Conservation (phyloP, 2,329 filamentous ascomycete genomes). For the Parascedosporium putredinis region DNA sequence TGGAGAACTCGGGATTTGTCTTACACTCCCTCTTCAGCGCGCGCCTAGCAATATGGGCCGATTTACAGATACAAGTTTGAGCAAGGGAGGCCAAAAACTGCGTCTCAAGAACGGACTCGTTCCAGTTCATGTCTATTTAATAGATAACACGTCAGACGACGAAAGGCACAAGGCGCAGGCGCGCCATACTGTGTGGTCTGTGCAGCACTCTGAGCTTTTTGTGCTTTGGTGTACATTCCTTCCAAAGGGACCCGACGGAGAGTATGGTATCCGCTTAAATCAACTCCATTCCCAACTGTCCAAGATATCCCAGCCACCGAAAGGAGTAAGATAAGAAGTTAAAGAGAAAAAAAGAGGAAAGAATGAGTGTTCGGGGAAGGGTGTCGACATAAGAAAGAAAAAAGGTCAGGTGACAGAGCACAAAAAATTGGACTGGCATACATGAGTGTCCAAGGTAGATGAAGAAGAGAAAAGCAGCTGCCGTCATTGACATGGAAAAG, state of each 20-base stretch:
- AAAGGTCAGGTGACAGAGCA: too few relatives aligned
- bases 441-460: not conserved
- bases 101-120: not conserved
- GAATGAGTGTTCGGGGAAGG: too few relatives aligned
- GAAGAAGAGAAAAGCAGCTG: not conserved
- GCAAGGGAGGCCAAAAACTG: not conserved
- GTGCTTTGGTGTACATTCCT: slow-evolving; percentile 1
- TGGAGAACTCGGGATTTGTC: too few relatives aligned
- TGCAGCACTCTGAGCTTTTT: not conserved
- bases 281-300: slow-evolving; percentile 6
- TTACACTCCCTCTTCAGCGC: too few relatives aligned
- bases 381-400: not conserved
- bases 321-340: not conserved
- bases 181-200: not conserved
- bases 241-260: not conserved
- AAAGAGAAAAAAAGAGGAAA: not conserved
- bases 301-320: slow-evolving; percentile 5
- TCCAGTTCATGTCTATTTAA: slow-evolving; percentile 8
- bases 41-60: too few relatives aligned
- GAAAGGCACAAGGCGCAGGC: not conserved
- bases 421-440: too few relatives aligned
- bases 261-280: not conserved
- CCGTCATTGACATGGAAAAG: not conserved
- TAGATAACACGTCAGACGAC: not conserved
- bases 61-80: not conserved